These are phyloP conservation scores for Setomelanomma holmii DNA, from an alignment of 2,329 filamentous ascomycete species.

Conservation along the genomic window DNA sequence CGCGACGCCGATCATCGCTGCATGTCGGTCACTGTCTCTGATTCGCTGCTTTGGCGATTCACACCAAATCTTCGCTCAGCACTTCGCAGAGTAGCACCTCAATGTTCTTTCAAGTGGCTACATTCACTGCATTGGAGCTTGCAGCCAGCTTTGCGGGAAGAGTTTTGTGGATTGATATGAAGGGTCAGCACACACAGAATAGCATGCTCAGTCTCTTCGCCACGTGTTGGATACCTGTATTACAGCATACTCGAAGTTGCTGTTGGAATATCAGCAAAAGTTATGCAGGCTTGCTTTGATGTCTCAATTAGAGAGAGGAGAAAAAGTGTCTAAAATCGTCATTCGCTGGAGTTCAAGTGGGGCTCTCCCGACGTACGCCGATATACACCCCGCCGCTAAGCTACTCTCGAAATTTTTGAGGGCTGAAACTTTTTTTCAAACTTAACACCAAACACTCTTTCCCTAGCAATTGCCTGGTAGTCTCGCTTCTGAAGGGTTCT, in stretches of 20 bases:
- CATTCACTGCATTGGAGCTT: too few relatives aligned
- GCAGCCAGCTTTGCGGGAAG: too few relatives aligned
- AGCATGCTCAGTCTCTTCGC: too few relatives aligned
- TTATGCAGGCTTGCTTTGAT: too few relatives aligned
- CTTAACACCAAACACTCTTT: slow-evolving; percentile 21
- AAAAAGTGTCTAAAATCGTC: not conserved
- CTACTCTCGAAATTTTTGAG: not conserved
- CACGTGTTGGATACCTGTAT: too few relatives aligned
- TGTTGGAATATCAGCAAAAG: too few relatives aligned
- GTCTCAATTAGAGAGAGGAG: not conserved
- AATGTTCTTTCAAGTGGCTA: too few relatives aligned
- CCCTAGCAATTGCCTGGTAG: slow-evolving; percentile 39
- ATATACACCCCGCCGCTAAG: slow-evolving; percentile 11
- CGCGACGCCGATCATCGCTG: slow-evolving; percentile 17
- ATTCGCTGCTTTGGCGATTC: slow-evolving; percentile 31
- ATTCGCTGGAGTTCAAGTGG: too few relatives aligned
- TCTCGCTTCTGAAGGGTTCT: slow-evolving; percentile 39
- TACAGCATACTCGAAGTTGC: too few relatives aligned
- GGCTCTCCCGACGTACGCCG: too few relatives aligned
- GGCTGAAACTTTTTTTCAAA: slow-evolving; percentile 18
- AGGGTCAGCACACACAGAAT: too few relatives aligned
- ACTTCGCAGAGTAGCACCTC: not conserved
- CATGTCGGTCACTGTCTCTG: slow-evolving; percentile 5
- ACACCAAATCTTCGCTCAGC: slow-evolving; percentile 12
- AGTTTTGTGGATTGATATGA: too few relatives aligned